These are phyloP conservation scores for Canna indica DNA, from an alignment of 176 grass and related monocot genomes.

Conservation along the genomic window DNA sequence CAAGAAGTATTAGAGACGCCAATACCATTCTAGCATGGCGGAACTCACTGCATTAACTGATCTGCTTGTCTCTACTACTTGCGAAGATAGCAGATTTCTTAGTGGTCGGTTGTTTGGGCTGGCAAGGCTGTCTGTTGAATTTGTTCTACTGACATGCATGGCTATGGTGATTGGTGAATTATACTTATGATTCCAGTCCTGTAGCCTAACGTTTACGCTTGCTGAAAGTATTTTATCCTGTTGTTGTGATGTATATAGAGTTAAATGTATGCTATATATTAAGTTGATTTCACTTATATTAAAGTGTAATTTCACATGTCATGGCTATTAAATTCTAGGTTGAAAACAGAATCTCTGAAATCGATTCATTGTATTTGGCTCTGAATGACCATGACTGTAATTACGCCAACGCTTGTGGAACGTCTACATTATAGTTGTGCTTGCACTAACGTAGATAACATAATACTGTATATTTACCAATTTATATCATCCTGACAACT, in stretches of 20 bases:
- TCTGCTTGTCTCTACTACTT: not conserved
- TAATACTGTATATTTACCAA: too few species aligned
- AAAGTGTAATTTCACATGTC: too few species aligned
- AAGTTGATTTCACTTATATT: too few species aligned
- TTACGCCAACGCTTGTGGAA: too few species aligned
- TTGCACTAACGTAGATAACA: too few species aligned
- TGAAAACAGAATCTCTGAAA: too few species aligned
- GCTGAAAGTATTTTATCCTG: not conserved
- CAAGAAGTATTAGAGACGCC: constrained; percentile 86
- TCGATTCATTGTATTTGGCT: too few species aligned
- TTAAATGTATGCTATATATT: not conserved
- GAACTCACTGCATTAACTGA: constrained; percentile 48
- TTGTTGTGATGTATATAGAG: not conserved
- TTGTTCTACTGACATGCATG: not conserved
- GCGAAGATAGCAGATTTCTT: not conserved
- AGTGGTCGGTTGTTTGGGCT: not conserved
- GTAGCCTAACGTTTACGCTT: not conserved
- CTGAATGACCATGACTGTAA: too few species aligned
- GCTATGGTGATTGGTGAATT: not conserved
- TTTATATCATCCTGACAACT: too few species aligned
- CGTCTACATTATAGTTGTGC: too few species aligned
- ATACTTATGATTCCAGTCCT: not conserved
- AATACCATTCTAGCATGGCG: constrained; percentile 54
- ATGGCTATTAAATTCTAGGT: too few species aligned
- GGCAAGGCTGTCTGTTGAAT: not conserved